Evolutionary conservation across 139 green algal species (phyloP), one percentile per base, ranked within the genome.

Genomic region (Bryopsis sp.): DNA sequence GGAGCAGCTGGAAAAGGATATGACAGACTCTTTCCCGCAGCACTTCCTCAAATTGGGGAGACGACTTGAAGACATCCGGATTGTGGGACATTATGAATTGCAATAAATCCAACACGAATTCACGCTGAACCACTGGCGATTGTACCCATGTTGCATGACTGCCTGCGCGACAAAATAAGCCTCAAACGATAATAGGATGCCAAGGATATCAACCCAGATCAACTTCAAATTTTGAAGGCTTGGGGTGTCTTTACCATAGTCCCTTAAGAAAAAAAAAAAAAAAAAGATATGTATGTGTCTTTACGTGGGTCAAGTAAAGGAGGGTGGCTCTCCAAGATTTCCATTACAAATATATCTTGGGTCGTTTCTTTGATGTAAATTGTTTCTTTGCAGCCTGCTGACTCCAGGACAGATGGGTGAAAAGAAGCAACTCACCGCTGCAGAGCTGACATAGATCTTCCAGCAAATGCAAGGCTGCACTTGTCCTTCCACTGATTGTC

Each of bases 81-180:
- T 78, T 78, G 48, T 90, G 80, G 36, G 64, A 47, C 61, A 95
- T 81, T 73, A 91, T 79, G 79, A 83, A 89, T 69, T 95, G 85
- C 58, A 95, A 73, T 37, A 92, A 68, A 57, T 94, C 87, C 50
- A 94, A 66, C 64, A 89, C 72, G 64, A 92, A 89, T 2, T 78
- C 66, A 11, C 82, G 73, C 0, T 77, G 77, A n/a, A 88, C 68
- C 15, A 74, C 50, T 2, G 82, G 84, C 22, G 78, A 81, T 36
- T 78, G 78, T 26, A 89, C 74, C 84, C 82, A 89, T 35, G 26
- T 34, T 4, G 77, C 64, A 35, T 58, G 64, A 26, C 48, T 43
- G 28, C 79, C 79, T 73, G 58, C 59, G 36, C 26, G 7, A 28
- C 57, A 7, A 34, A 7, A 34, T 54, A 54, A 54, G n/a, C n/a